phyloP scores from a whole-genome alignment of 2,329 filamentous ascomycete genomes.

The Neonectria faginata region DNA sequence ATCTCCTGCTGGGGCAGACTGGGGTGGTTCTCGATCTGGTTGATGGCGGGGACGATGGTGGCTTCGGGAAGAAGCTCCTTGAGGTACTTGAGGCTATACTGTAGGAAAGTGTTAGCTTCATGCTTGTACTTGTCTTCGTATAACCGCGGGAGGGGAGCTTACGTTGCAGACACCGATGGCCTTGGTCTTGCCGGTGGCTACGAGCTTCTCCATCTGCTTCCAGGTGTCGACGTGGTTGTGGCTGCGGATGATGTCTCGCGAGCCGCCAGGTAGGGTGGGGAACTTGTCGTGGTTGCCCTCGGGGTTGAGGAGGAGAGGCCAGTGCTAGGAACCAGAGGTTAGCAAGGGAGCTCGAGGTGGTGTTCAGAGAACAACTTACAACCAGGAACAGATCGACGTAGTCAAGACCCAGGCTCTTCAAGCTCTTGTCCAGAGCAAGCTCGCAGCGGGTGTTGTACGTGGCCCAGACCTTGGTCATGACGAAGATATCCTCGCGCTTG shows the following conservation, averaged over 20 bases:
- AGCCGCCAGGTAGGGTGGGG: slow-evolving; percentile 79
- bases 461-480: slow-evolving; percentile 88
- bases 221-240: slow-evolving; percentile 82
- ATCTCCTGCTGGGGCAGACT: slow-evolving; percentile 78
- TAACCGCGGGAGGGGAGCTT: slow-evolving; percentile 26
- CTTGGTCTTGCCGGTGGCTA: slow-evolving; percentile 67
- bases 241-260: slow-evolving; percentile 75
- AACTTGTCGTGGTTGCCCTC: slow-evolving; percentile 81
- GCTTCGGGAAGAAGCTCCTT: slow-evolving; percentile 64
- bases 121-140: neutral
- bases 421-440: slow-evolving; percentile 76
- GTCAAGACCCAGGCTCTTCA: slow-evolving; percentile 79
- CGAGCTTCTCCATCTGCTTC: slow-evolving; percentile 78
- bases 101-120: slow-evolving; percentile 19
- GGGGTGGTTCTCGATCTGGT: slow-evolving; percentile 82
- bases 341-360: neutral
- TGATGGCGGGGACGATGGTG: slow-evolving; percentile 71
- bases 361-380: slow-evolving; percentile 48
- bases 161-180: slow-evolving; percentile 68
- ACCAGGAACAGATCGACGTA: slow-evolving; percentile 86
- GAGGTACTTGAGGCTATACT: slow-evolving; percentile 68
- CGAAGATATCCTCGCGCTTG: slow-evolving; percentile 83
- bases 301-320: slow-evolving; percentile 85
- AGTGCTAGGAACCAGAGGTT: slow-evolving; percentile 65
- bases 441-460: slow-evolving; percentile 79